These are phyloP conservation scores for Ogataea henricii DNA, from an alignment of 805 yeast genomes.

Conservation along the genomic window DNA sequence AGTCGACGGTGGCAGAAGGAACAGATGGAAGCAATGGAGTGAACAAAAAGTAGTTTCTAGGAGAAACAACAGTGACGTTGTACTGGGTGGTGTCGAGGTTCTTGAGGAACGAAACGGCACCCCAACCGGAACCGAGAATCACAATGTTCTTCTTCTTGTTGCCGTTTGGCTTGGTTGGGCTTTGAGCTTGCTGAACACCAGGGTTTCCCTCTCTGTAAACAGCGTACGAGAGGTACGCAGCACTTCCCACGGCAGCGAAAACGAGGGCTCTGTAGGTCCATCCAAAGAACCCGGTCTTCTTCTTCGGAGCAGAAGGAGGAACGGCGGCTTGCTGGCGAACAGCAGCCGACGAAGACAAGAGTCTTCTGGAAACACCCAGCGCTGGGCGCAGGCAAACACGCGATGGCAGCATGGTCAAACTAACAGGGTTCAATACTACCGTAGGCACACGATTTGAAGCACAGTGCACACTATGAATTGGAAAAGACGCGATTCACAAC, in stretches of 20 bases:
- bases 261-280: slow-evolving; percentile 51
- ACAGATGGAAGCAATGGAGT: slow-evolving; percentile 94
- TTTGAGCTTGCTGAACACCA: slow-evolving; percentile 57
- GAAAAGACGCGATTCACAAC: not conserved
- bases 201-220: slow-evolving; percentile 66
- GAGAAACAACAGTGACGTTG: slow-evolving; percentile 86
- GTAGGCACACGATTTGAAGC: too few species aligned
- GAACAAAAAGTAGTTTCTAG: slow-evolving; percentile 91
- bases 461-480: not conserved
- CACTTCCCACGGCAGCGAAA: slow-evolving; percentile 48
- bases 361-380: slow-evolving; percentile 11
- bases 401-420: not conserved
- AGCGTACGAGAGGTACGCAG: slow-evolving; percentile 61
- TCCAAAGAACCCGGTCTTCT: slow-evolving; percentile 33
- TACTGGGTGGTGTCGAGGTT: slow-evolving; percentile 81
- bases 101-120: slow-evolving; percentile 80
- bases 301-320: slow-evolving; percentile 12
- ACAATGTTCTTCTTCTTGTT: slow-evolving; percentile 70
- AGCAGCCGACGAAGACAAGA: slow-evolving; percentile 7
- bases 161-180: slow-evolving; percentile 47
- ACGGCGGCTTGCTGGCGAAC: slow-evolving; percentile 10
- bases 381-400: slow-evolving; percentile 2
- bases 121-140: slow-evolving; percentile 91
- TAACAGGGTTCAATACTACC: not conserved
- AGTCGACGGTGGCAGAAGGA: slow-evolving; percentile 88